Base-by-base conservation (phyloP, 257 asterid genomes). In the Fraxinus pennsylvanica region DNA sequence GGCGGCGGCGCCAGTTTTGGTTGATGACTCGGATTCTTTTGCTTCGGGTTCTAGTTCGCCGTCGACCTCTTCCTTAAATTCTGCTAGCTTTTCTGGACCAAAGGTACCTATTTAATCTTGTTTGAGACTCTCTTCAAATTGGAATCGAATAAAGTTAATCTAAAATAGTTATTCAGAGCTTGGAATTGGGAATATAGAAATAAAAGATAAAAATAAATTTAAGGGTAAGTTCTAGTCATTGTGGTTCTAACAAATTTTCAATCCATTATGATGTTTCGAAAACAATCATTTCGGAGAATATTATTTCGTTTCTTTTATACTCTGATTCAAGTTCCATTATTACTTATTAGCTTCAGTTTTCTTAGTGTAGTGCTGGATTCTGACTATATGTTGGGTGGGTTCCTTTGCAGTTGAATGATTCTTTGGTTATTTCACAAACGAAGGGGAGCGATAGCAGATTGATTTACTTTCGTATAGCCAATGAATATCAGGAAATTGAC, bases 401-500 rank as follows among this genome's bases (percentile, higher is more conserved):
- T 54, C 59, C 25, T 61, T 61, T 66, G 85, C 97, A 96, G 99
- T 93, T 96, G 4, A 88, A 75, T 81, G 98, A 90, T 73, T 90
- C 92, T 57, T 81, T 79, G n/a, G 85, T 73, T 32, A 81, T 81
- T 87, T 91, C 94, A 10, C 96, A 98, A 36, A 88, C 88, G 8
- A 96, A 88, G 85, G 84, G 41, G 22, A 87, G 69, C 9, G 96
- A 93, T 5, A 97, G 99, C 0, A 85, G 98, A 82, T 57, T 76
- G 57, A 90, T 96, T 21, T 86, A 89, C 77, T 96, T 74, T 36
- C 85, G 79, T 15, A 19, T 96, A 72, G 90, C 92, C 0, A 80
- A 93, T 77, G 98, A 89, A 72, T 71, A 77, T 74, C 98, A 97
- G 22, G 94, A 91, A 79, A 74, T 88, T 12, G 97, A 93, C 0